Evolutionary conservation across 2,329 filamentous ascomycete species (phyloP).

Genomic region (Ascochyta koolunga): DNA sequence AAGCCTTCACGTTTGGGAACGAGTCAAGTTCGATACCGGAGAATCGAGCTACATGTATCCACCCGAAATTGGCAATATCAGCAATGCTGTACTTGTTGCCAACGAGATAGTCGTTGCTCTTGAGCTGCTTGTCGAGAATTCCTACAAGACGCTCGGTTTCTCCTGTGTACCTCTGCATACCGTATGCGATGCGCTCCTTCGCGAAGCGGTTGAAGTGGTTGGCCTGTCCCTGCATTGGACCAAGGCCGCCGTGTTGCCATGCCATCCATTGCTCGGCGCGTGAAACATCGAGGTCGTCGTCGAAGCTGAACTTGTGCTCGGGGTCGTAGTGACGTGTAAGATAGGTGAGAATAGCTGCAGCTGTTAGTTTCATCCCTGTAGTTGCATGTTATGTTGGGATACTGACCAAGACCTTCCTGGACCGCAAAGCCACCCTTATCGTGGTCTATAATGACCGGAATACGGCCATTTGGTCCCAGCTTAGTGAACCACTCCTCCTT

Average conservation of each 20-base stretch:
- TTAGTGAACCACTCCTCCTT: constrained; percentile 71
- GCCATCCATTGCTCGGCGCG: constrained; percentile 66
- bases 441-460: constrained; percentile 70
- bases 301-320: constrained; percentile 55
- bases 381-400: neutral
- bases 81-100: constrained; percentile 55
- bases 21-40: constrained; percentile 50
- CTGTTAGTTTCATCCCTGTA: constrained; percentile 10
- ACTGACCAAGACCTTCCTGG: constrained; percentile 50
- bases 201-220: constrained; percentile 51
- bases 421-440: constrained; percentile 64
- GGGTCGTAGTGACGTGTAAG: constrained; percentile 55
- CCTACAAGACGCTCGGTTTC: constrained; percentile 56
- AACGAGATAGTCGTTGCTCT: constrained; percentile 51
- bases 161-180: constrained; percentile 54
- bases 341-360: constrained; percentile 51
- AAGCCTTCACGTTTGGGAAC: constrained; percentile 53
- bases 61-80: constrained; percentile 54
- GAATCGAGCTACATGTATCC: constrained; percentile 52
- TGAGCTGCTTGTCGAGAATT: constrained; percentile 52
- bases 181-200: constrained; percentile 53
- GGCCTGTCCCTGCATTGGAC: constrained; percentile 52
- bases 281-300: constrained; percentile 54
- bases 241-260: constrained; percentile 59
- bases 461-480: constrained; percentile 68